Evolutionary conservation across 345 rosid genomes (phyloP).

Genomic region (Microcos paniculata): DNA sequence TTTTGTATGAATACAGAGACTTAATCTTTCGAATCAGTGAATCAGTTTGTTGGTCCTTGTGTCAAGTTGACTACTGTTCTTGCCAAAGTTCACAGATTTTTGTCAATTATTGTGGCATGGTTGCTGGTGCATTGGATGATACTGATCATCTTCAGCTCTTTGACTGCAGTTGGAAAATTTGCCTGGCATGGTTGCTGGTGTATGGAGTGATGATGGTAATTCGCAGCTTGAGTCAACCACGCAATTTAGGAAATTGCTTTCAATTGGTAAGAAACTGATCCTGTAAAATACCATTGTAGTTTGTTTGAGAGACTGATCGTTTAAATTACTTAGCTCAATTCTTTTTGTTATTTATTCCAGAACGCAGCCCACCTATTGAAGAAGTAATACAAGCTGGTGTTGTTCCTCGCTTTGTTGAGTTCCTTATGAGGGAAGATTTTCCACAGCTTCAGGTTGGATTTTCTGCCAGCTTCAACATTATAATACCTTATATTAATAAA

Average conservation of each 20-base stretch:
- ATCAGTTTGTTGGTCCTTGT: neutral
- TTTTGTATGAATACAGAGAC: neutral
- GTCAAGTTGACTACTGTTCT: neutral
- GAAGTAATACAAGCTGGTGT: constrained; percentile 42
- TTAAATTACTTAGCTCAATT: neutral
- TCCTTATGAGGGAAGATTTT: constrained; percentile 12
- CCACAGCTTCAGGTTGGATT: constrained; percentile 21
- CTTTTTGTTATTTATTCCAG: constrained; percentile 18
- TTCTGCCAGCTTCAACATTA: neutral
- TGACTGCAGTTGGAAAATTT: constrained; percentile 43
- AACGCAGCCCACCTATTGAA: constrained; percentile 42
- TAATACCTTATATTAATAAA: neutral
- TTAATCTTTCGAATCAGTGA: neutral
- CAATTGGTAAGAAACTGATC: constrained; percentile 35
- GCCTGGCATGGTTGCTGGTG: constrained; percentile 41
- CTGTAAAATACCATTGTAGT: neutral
- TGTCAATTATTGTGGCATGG: neutral
- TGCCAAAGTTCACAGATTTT: neutral
- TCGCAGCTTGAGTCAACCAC: constrained; percentile 45
- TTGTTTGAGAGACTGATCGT: neutral
- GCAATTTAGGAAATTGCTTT: constrained; percentile 46
- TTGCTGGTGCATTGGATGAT: neutral
- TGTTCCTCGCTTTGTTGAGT: constrained; percentile 38
- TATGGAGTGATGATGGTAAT: constrained; percentile 35
- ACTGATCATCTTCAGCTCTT: neutral